Evolutionary conservation across 2,329 filamentous ascomycete species (phyloP), one percentile per base, ranked within the genome.

Genomic region (Pseudopithomyces maydicus): DNA sequence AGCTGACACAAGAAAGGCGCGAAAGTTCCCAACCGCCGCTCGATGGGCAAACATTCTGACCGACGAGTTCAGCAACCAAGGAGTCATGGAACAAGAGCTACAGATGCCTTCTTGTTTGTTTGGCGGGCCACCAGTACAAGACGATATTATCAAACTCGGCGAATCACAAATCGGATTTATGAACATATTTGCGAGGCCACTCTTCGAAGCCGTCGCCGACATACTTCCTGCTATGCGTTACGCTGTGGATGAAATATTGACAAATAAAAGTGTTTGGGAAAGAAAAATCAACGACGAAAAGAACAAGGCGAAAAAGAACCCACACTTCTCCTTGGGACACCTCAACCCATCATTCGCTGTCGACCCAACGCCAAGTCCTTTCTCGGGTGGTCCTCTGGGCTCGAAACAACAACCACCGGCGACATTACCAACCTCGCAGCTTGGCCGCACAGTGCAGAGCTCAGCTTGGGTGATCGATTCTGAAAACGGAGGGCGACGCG

Each of bases 101-200:
- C 87, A 90, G 17, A 96, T 99, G 70, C 87, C 89, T 45, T 94
- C 94, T 0, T 93, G 93, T 29, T 83, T 99, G 2, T 92, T 96
- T 68, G 88, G 86, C 54, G 86, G 86, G 1, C 86, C 93, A 1
- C 88, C 89, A 3, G 92, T 95, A 39, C 88, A 91, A 56, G 91
- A 93, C 66, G 93, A 97, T 67, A 82, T 90, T 32, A 81, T 92
- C 59, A 93, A 94, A 54, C 83, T 97, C 52, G 90, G 88, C 61
- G 92, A 91, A 64, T 90, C 92, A 7, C 95, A 99, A 77, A 90
- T 97, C 53, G 90, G 91, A 22, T 99, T 99, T 78, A 97, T 98
- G 91, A 95, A 92, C 63, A 85, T 97, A 67, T 98, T 98, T 74
- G 95, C 94, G 15, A 87, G 93, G 47, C 95, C 95, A 1, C 83